These are phyloP conservation scores for Lichtheimia ornata DNA, from an alignment of 371 early-diverging fungal species.

Conservation along the genomic window DNA sequence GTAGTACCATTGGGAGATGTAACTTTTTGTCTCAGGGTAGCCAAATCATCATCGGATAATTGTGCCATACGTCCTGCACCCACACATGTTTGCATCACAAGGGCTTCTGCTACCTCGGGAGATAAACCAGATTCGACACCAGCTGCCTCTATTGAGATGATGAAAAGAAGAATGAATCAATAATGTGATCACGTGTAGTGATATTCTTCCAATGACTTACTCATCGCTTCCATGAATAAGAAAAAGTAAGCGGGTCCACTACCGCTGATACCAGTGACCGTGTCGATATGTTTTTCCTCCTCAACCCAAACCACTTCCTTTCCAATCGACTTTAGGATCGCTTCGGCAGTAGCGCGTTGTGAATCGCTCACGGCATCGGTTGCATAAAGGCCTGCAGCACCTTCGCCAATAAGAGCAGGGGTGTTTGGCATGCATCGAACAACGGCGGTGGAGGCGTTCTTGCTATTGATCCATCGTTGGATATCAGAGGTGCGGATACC, in stretches of 20 bases:
- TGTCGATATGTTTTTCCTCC: constrained; percentile 76
- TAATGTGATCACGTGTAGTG: not conserved
- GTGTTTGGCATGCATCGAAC: constrained; percentile 96
- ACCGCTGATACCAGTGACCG: constrained; percentile 88
- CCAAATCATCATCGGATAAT: constrained; percentile 68
- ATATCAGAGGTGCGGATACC: constrained; percentile 83
- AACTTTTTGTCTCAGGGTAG: constrained; percentile 81
- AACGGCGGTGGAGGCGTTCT: constrained; percentile 47
- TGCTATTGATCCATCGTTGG: constrained; percentile 63
- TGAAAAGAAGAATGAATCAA: not conserved
- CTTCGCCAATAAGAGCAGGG: constrained; percentile 84
- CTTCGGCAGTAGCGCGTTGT: constrained; percentile 68
- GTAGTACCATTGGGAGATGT: constrained; percentile 96
- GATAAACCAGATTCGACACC: constrained; percentile 81
- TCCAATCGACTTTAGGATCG: constrained; percentile 71
- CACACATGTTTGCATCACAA: constrained; percentile 87
- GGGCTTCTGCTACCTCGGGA: constrained; percentile 70
- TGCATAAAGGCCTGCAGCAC: constrained; percentile 86
- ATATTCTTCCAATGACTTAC: constrained; percentile 22
- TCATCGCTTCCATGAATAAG: constrained; percentile 87
- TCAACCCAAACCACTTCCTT: constrained; percentile 83
- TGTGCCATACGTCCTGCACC: constrained; percentile 90
- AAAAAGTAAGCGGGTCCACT: constrained; percentile 95
- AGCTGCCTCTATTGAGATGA: constrained; percentile 62
- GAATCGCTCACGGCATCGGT: constrained; percentile 53